Evolutionary conservation across 2,329 filamentous ascomycete genomes (phyloP), one percentile per base, ranked within the genome.

Genomic region (Fusarium sp.): DNA sequence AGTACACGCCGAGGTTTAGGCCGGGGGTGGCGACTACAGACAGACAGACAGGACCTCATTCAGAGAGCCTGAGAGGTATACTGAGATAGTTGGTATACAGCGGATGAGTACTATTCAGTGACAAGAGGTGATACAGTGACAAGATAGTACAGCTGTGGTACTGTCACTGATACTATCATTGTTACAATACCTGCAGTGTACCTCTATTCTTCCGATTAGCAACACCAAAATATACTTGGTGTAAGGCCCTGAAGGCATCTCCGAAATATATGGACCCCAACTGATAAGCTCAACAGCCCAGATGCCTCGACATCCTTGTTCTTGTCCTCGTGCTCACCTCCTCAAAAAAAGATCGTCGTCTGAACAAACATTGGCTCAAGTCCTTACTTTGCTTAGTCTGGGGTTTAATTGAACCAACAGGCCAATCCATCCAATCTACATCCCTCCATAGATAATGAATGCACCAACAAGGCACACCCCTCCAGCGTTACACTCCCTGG

Each of bases 1-100:
- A 66, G 76, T 45, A 61, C 63, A 48, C 26, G 65, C 75, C 68
- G 73, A 66, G 65, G 73, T 56, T 70, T 68, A 39, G 62, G 72
- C 75, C 73, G 75, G 65, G 68, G 54, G 68, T 70, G 68, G 68
- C 55, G 33, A 70, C 47, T 31, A 22, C 28, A 31, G 30, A 22
- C 26, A 35, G n/a, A 53, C 36, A 36, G 31, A 51, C 30, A 30
- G 26, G 18, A 18, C 35, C 20, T 36, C 35, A 36, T n/a, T n/a
- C n/a, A n/a, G n/a, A n/a, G n/a, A n/a, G n/a, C n/a, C n/a, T n/a
- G n/a, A n/a, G 38, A 39, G 38, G 22, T 14, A 14, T 38, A 38
- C 20, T 22, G 36, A 39, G 36, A 38, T 20, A 38, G 20, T 7
- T 39, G 38, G 36, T 22, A 28, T 22, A 14, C 24, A 45, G 44